Evolutionary conservation across 2,329 filamentous ascomycete species (phyloP).

Genomic region (Tolypocladium ophioglossoides): DNA sequence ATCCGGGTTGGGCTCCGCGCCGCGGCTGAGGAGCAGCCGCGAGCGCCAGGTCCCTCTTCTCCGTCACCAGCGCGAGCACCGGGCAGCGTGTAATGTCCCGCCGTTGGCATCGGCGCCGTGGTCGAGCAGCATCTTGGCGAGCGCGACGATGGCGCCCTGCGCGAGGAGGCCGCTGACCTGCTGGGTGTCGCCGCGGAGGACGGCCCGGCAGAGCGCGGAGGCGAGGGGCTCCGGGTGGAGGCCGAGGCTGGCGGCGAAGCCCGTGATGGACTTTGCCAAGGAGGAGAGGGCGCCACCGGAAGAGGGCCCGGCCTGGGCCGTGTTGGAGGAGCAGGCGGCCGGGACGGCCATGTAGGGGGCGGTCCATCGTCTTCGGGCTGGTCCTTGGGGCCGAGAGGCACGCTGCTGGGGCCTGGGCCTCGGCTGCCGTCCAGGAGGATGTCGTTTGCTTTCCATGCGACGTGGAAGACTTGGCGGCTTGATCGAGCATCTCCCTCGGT

Average conservation of each 20-base stretch:
- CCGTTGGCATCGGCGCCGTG: conserved; percentile 24
- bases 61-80: conserved; percentile 17
- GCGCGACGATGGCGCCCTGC: conserved; percentile 23
- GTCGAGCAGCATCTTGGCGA: conserved; percentile 18
- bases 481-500: conserved; percentile 9
- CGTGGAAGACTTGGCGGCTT: conserved; percentile 8
- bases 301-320: conserved; percentile 1
- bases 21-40: conserved; percentile 21
- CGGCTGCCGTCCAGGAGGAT: conserved; percentile 7
- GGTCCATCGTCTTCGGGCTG: conserved; percentile 6
- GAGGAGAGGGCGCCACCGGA: conserved; percentile 13
- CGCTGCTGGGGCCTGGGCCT: conserved; percentile 6
- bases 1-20: conserved; percentile 19
- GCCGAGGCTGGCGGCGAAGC: conserved; percentile 19
- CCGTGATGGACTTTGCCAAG: conserved; percentile 24
- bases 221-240: conserved; percentile 26
- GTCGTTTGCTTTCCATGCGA: conserved; percentile 7
- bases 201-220: conserved; percentile 24
- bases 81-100: conserved; percentile 18
- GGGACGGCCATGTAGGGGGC: conserved; percentile 11
- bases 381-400: background rate
- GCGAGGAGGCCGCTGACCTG: conserved; percentile 21
- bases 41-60: conserved; percentile 17
- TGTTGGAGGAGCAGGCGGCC: conserved; percentile 6
- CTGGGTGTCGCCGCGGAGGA: conserved; percentile 18